These are phyloP conservation scores for Mortierella sp. DNA, from an alignment of 371 early-diverging fungal species.

Conservation along the genomic window DNA sequence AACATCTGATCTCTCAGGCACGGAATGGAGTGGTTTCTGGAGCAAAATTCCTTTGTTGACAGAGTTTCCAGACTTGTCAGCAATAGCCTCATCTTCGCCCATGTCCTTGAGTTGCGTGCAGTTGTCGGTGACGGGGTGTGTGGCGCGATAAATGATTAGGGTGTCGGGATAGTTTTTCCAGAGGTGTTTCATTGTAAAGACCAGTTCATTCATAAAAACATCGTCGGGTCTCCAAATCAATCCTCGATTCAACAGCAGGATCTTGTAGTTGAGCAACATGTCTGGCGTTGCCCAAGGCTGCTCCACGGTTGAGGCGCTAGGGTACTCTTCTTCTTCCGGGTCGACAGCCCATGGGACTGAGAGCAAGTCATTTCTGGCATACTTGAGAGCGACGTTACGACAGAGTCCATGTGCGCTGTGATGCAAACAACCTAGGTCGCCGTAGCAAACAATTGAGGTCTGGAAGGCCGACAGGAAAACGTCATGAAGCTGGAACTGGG, in stretches of 20 bases:
- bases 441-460: constrained; percentile 70
- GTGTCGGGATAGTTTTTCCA: constrained; percentile 60
- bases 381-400: constrained; percentile 57
- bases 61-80: constrained; percentile 32
- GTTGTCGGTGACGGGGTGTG: constrained; percentile 44
- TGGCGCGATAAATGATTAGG: constrained; percentile 67
- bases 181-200: constrained; percentile 62
- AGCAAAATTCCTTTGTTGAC: constrained; percentile 18
- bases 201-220: constrained; percentile 61
- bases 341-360: constrained; percentile 59
- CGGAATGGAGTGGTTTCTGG: constrained; percentile 21
- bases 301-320: constrained; percentile 61
- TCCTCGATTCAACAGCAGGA: constrained; percentile 67
- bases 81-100: constrained; percentile 51
- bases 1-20: constrained; percentile 18
- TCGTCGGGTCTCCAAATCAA: constrained; percentile 65
- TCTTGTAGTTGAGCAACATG: constrained; percentile 58
- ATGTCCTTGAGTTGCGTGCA: constrained; percentile 38
- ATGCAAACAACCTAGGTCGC: constrained; percentile 67
- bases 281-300: constrained; percentile 65
- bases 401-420: constrained; percentile 47
- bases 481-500: constrained; percentile 72
- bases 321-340: constrained; percentile 60
- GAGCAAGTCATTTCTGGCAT: constrained; percentile 69
- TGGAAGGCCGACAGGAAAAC: constrained; percentile 62